Percentiles rank a stretch among this genome's conserved stretches.
phyloP scores from a whole-genome alignment of 192 early-diverging fungal genomes.

The Umbelopsis sp. region DNA sequence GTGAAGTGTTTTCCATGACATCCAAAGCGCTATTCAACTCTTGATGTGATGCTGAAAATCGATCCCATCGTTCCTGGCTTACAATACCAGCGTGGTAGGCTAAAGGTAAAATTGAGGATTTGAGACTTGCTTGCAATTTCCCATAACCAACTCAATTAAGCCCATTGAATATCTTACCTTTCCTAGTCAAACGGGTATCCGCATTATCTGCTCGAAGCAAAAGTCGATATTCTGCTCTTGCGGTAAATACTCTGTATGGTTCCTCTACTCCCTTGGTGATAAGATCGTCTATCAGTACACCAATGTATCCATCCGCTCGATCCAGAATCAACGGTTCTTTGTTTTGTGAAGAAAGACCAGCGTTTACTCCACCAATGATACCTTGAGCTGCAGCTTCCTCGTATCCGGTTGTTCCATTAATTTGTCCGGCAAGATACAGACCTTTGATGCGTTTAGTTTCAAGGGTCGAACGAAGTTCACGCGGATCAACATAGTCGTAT shows the following conservation, averaged over 20 bases:
- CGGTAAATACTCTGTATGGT: conserved; percentile 82
- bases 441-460: conserved; percentile 80
- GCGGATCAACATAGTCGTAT: conserved; percentile 84
- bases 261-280: conserved; percentile 82
- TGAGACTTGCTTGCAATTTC: background rate
- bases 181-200: conserved; percentile 71
- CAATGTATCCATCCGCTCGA: conserved; percentile 80
- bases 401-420: conserved; percentile 88
- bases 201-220: conserved; percentile 79
- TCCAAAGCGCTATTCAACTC: conserved; percentile 52
- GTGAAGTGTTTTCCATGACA: conserved; percentile 46
- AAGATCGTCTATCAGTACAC: conserved; percentile 81
- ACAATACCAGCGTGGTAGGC: conserved; percentile 57
- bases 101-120: background rate
- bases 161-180: conserved; percentile 45
- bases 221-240: conserved; percentile 83
- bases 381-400: conserved; percentile 85
- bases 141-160: too few species aligned
- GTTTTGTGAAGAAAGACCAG: conserved; percentile 58
- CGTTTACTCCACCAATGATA: conserved; percentile 77
- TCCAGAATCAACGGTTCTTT: conserved; percentile 64
- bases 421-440: conserved; percentile 81
- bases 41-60: conserved; percentile 42
- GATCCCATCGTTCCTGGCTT: conserved; percentile 47
- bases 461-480: conserved; percentile 71